Conservation (phyloP, 176 grass and related monocot genomes). For the Hyparrhenia diplandra region DNA sequence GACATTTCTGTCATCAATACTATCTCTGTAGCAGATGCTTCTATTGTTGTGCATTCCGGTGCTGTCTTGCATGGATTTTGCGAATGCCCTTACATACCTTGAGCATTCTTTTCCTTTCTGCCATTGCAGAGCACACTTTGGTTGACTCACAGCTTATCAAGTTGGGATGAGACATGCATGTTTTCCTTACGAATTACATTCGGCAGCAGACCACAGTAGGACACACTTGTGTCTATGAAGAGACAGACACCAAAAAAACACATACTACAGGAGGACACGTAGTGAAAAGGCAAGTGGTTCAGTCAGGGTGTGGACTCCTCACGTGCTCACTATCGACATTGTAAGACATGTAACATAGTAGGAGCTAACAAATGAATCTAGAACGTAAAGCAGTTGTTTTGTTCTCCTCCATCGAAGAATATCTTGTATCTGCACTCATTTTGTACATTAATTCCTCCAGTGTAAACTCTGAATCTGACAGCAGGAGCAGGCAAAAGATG, state of each 20-base stretch:
- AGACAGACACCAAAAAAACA: neutral
- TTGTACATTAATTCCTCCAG: slow-evolving; percentile 15
- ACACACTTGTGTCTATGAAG: neutral
- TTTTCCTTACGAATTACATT: neutral
- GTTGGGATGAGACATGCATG: too few relatives aligned
- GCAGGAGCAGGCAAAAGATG: neutral
- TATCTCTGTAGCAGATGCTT: too few relatives aligned
- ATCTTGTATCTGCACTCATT: neutral
- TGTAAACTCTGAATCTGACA: neutral
- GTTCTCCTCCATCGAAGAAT: neutral
- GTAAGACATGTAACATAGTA: neutral
- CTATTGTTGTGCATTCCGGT: too few relatives aligned
- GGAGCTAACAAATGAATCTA: neutral
- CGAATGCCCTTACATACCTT: too few relatives aligned
- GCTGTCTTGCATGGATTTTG: too few relatives aligned
- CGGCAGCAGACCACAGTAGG: too few relatives aligned
- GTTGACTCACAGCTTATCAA: too few relatives aligned
- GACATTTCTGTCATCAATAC: too few relatives aligned
- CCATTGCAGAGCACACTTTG: too few relatives aligned
- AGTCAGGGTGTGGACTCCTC: too few relatives aligned
- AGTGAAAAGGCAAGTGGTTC: neutral
- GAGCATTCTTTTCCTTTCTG: too few relatives aligned
- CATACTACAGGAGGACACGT: neutral
- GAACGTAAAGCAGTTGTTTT: neutral
- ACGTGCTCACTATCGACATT: neutral